Evolutionary conservation across 257 asterid genomes (phyloP), one percentile per base, ranked within the genome.

Genomic region (Penstemon barbatus): DNA sequence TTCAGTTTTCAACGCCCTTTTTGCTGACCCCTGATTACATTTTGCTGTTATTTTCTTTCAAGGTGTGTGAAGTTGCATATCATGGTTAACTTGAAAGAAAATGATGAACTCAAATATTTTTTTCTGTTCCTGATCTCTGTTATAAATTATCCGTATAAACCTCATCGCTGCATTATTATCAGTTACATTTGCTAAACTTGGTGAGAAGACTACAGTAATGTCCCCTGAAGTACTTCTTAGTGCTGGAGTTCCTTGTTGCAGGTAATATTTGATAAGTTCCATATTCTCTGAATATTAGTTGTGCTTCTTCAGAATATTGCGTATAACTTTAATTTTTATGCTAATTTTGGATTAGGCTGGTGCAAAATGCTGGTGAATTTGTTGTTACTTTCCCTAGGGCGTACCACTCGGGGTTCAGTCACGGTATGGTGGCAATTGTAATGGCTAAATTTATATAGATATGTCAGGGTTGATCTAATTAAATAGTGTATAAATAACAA

Each of bases 191-290:
- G 87, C 98, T 72, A 94, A 93, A 51, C 98, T 94, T 53, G 97
- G 98, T 68, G 95, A 94, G 91, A 94, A 94, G 90, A 91, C 95
- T 40, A 94, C 99, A 12, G 97, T 94, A 72, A 94, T 94, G 97
- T 87, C 99, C 55, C 99, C 99, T 1, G 98, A 94, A 88, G 97
- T 94, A 71, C 97, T 94, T 69, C 82, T 86, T 75, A 80, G 72
- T 84, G 93, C 96, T 45, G 98, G 99, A 69, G 91, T 94, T 72
- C 99, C 99, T 51, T 94, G 99, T 89, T 94, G 99, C 99, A 91
- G 99, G 99, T 94, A 80, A 82, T 71, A 69, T 71, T 68, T 69
- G 70, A 57, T 71, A 53, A 63, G 65, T 39, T 68, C 54, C 69
- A 54, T 54, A 72, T 60, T 70, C 57, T 25, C 51, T 70, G 43